These are phyloP conservation scores for Capsella bursapastoris DNA, from an alignment of 345 rosid species.

Conservation along the genomic window DNA sequence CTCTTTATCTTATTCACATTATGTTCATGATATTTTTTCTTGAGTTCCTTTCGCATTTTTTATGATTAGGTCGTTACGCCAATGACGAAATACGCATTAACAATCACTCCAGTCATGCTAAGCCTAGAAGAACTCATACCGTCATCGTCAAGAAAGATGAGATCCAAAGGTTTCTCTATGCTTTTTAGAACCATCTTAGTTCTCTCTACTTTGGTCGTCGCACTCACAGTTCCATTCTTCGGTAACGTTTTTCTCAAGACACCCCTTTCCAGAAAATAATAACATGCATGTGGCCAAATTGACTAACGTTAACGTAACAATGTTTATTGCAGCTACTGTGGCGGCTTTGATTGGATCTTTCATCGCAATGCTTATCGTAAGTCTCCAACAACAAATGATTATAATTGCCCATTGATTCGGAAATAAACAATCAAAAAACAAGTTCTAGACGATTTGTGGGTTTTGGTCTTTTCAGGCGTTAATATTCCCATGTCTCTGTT, in stretches of 20 bases:
- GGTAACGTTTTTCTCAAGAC: constrained; percentile 50
- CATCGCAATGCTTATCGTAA: constrained; percentile 70
- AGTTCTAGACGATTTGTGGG: neutral
- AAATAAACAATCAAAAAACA: neutral
- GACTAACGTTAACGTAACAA: neutral
- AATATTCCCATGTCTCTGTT: constrained; percentile 73
- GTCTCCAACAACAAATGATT: constrained; percentile 28
- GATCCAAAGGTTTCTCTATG: constrained; percentile 51
- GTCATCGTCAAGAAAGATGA: constrained; percentile 41
- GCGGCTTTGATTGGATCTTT: constrained; percentile 77
- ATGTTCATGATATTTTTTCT: neutral
- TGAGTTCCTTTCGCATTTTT: neutral
- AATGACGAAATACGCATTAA: constrained; percentile 75
- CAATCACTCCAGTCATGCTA: constrained; percentile 67
- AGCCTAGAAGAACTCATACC: constrained; percentile 81
- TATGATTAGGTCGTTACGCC: constrained; percentile 65
- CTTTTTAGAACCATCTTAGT: constrained; percentile 62
- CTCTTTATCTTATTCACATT: neutral
- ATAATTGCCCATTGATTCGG: neutral
- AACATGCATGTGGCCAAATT: neutral
- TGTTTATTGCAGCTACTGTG: constrained; percentile 55
- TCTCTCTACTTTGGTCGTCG: constrained; percentile 66
- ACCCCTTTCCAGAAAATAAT: neutral
- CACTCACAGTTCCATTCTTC: constrained; percentile 71
- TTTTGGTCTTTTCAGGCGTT: constrained; percentile 52